These are phyloP conservation scores for Eucalyptus melliodora DNA, from an alignment of 345 rosid species.

Conservation along the genomic window DNA sequence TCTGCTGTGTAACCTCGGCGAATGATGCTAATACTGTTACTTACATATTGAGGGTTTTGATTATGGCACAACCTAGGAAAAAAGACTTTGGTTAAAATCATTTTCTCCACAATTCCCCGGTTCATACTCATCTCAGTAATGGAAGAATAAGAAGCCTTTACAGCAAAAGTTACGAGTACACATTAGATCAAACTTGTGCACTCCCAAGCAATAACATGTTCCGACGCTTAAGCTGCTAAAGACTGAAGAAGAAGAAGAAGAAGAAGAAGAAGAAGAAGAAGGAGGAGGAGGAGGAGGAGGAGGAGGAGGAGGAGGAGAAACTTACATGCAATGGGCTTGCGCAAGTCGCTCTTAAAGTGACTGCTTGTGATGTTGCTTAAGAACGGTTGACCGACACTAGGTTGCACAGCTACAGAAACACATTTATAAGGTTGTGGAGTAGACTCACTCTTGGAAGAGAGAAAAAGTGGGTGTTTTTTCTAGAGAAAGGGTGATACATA, in stretches of 20 bases:
- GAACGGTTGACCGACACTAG: background rate
- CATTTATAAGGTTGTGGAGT: background rate
- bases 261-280: background rate
- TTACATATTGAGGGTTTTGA: background rate
- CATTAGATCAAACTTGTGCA: background rate
- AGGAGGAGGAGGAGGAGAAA: background rate
- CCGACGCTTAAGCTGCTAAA: background rate
- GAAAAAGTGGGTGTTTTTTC: background rate
- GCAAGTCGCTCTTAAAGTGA: background rate
- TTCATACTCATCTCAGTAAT: background rate
- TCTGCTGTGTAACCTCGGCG: background rate
- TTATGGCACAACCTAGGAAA: background rate
- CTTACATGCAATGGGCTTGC: background rate
- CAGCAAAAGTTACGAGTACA: background rate
- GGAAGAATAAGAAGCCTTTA: background rate
- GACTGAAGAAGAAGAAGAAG: background rate
- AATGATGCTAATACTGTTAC: background rate
- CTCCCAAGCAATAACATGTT: background rate
- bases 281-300: background rate
- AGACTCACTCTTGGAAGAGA: background rate
- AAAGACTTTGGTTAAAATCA: background rate
- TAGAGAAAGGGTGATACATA: background rate
- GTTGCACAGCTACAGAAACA: background rate
- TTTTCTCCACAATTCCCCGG: background rate
- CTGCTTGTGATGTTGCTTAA: background rate